Conservation (phyloP, 2,329 filamentous ascomycete species). For the Clonostachys solani region DNA sequence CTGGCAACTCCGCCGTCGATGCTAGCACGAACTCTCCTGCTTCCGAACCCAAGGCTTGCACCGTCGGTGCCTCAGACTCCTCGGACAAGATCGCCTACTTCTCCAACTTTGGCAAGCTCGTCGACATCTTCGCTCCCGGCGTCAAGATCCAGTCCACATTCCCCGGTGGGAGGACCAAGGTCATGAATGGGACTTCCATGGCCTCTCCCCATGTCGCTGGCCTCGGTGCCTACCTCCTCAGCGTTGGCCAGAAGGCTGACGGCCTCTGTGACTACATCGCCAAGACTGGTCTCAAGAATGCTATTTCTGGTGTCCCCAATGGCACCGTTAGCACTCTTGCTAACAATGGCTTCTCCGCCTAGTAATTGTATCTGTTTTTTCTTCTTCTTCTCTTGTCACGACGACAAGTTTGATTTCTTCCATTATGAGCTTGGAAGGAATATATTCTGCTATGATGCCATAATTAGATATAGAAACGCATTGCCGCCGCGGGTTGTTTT, state of each 20-base stretch:
- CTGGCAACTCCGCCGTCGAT: slow-evolving; percentile 45
- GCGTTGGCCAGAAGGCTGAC: slow-evolving; percentile 29
- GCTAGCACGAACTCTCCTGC: slow-evolving; percentile 41
- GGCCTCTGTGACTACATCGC: slow-evolving; percentile 36
- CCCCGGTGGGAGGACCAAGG: slow-evolving; percentile 36
- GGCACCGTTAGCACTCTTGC: slow-evolving; percentile 26
- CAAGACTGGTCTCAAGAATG: slow-evolving; percentile 29
- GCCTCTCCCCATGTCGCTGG: slow-evolving; percentile 60
- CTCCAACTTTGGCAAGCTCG: slow-evolving; percentile 43
- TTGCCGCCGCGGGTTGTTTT: too few relatives aligned
- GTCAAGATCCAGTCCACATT: slow-evolving; percentile 39
- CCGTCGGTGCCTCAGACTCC: slow-evolving; percentile 39
- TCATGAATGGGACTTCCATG: slow-evolving; percentile 48
- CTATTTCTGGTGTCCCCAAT: slow-evolving; percentile 26
- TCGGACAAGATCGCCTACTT: slow-evolving; percentile 36
- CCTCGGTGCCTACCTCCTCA: slow-evolving; percentile 57
- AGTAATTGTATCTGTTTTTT: too few relatives aligned
- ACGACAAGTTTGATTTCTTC: too few relatives aligned
- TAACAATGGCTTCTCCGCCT: slow-evolving; percentile 16
- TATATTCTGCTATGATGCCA: too few relatives aligned
- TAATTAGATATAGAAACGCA: too few relatives aligned
- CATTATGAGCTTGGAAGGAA: too few relatives aligned
- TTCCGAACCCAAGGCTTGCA: slow-evolving; percentile 43
- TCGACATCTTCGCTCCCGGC: slow-evolving; percentile 47
- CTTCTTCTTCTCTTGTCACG: too few relatives aligned